A percentile compares a stretch with the other conserved stretches of the same genome.
Evolutionary conservation across 306 rosid genomes (phyloP).

Genomic region (Quercus parvula): DNA sequence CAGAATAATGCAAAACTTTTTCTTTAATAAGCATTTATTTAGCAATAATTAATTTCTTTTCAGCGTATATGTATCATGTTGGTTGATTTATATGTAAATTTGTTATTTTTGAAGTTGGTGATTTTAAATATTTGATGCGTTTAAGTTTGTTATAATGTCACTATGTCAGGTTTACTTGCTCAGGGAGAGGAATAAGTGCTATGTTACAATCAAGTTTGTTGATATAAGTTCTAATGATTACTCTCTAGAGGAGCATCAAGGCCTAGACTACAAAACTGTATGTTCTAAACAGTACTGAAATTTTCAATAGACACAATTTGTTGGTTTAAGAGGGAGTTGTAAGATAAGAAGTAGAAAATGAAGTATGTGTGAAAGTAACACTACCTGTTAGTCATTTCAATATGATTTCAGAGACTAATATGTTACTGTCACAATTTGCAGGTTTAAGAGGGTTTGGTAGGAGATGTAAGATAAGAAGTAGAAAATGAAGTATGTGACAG

Average conservation of each 20-base stretch:
- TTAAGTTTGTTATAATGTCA: not conserved
- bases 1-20: too few relatives aligned
- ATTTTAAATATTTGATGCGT: not conserved
- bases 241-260: conserved; percentile 62
- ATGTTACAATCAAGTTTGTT: conserved; percentile 78
- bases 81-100: not conserved
- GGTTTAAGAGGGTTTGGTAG: not conserved
- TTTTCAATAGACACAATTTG: not conserved
- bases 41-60: too few relatives aligned
- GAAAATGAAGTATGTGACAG: too few relatives aligned
- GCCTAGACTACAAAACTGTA: conserved; percentile 77
- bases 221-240: conserved; percentile 80
- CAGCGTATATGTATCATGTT: not conserved
- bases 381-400: too few relatives aligned
- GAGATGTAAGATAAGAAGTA: not conserved
- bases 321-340: not conserved
- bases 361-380: too few relatives aligned
- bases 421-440: not conserved
- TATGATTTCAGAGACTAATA: not conserved
- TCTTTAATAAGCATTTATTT: too few relatives aligned
- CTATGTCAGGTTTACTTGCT: conserved; percentile 69
- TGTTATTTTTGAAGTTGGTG: not conserved
- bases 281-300: conserved; percentile 6
- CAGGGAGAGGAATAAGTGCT: conserved; percentile 67
- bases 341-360: too few relatives aligned